Evolutionary conservation across 1,284 basidiomycete species (phyloP), one percentile per base, ranked within the genome.

Genomic region (Ceratobasidium sp.): DNA sequence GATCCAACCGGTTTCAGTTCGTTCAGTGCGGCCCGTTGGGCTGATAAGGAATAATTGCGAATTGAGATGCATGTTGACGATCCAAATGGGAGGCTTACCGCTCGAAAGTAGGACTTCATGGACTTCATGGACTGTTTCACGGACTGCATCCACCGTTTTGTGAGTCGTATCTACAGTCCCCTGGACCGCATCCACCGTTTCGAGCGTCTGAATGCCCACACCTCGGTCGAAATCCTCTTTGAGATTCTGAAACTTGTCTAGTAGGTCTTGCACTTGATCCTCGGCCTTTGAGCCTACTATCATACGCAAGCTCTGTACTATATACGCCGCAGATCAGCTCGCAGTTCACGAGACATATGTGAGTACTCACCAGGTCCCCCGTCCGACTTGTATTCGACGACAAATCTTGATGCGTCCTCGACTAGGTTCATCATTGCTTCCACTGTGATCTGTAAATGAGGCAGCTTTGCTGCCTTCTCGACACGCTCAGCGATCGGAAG

Each of bases 331-430:
- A 11, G 36, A 41, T 41, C 36, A 41, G 36, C 11, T 41, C 11
- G 36, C n/a, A 5, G 2, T 24, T 41, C 17, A 17, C 41, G 9
- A 24, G n/a, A 19, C 11, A 41, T 14, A 7, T 22, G 47, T 2
- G 11, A 6, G 7, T 22, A 24, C 63, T 33, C 45, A 50, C 47
- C 50, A 36, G 50, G 17, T 51, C 22, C 36, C 7, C 44, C 60
- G 22, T 41, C 14, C 1, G n/a, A 22, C 11, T 48, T 47, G 24
- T 63, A 48, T 7, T 47, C 45, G 19, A 63, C 29, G 6, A 48
- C 36, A 27, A 63, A 63, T 6, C 8, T 19, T 7, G 60, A 63
- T 19, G 44, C 60, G 36, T 60, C 57, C 24, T 60, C 57, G 57
- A 60, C 44, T 22, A 60, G 57, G 5, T 44, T 50, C n/a, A 48